Percentiles rank a stretch among this genome's conserved stretches.
Evolutionary conservation across 2,329 filamentous ascomycete species (phyloP).

Genomic region (Rhytidhysteron rufulum): DNA sequence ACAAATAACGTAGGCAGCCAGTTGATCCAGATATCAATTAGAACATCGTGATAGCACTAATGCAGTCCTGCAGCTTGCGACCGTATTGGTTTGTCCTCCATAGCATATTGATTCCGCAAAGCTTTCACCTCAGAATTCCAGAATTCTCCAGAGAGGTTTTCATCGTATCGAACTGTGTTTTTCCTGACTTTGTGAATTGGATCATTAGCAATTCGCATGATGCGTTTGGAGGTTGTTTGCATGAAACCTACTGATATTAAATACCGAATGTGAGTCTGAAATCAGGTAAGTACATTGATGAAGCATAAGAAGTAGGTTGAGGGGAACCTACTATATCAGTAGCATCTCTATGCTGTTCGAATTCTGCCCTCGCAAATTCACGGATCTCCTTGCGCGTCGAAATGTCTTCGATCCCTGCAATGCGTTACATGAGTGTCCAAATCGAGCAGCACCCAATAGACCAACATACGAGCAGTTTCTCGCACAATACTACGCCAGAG

Average conservation of each 20-base stretch:
- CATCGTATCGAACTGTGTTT: constrained; percentile 50
- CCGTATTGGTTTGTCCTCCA: too few relatives aligned
- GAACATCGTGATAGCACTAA: too few relatives aligned
- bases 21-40: too few relatives aligned
- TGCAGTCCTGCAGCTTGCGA: too few relatives aligned
- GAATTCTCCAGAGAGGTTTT: constrained; percentile 34
- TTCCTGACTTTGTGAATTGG: constrained; percentile 35
- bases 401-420: constrained; percentile 21
- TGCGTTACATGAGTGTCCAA: too few relatives aligned
- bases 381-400: constrained; percentile 40
- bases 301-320: too few relatives aligned
- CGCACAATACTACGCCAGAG: constrained; percentile 48
- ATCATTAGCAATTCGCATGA: background rate
- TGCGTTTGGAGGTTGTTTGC: background rate
- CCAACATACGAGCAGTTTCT: constrained; percentile 25
- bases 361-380: constrained; percentile 47
- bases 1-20: too few relatives aligned
- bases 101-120: too few relatives aligned
- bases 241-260: constrained; percentile 39
- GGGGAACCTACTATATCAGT: constrained; percentile 41
- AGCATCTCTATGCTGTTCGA: constrained; percentile 44
- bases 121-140: too few relatives aligned
- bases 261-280: constrained; percentile 45
- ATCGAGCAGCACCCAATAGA: too few relatives aligned
- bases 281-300: too few relatives aligned